These are phyloP conservation scores for Tetrapisispora taiwanensis DNA, from an alignment of 805 yeast genomes.

Conservation along the genomic window DNA sequence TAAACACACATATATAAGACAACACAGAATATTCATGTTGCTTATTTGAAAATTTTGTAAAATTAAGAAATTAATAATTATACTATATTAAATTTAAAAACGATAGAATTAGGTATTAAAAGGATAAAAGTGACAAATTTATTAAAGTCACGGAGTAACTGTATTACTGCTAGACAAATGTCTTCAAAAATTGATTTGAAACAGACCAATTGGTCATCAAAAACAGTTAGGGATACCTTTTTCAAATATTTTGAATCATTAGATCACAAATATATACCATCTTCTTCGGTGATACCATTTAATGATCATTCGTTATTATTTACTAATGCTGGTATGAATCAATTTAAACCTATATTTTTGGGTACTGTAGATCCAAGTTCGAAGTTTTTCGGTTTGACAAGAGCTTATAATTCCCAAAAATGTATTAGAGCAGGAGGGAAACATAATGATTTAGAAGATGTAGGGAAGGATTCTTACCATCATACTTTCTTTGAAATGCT, in stretches of 20 bases:
- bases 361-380: conserved; percentile 96
- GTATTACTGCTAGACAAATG: background rate
- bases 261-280: conserved; percentile 75
- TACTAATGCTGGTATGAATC: conserved; percentile 99
- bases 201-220: conserved; percentile 38
- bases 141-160: background rate
- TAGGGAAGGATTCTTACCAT: conserved; percentile 94
- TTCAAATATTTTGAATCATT: conserved; percentile 64
- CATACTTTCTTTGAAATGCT: conserved; percentile 98
- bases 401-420: conserved; percentile 93
- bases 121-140: background rate
- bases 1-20: background rate
- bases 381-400: conserved; percentile 68
- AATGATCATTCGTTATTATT: conserved; percentile 94
- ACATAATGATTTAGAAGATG: conserved; percentile 96
- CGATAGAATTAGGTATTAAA: background rate
- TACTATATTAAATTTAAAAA: background rate
- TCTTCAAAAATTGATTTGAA: conserved; percentile 1
- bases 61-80: background rate
- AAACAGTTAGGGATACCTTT: conserved; percentile 67
- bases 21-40: background rate
- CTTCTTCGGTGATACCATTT: conserved; percentile 92
- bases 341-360: conserved; percentile 91
- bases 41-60: background rate
- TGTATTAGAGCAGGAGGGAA: conserved; percentile 99